phyloP scores from a whole-genome alignment of 495 filamentous ascomycete genomes.

The Penicillium cataractarum region DNA sequence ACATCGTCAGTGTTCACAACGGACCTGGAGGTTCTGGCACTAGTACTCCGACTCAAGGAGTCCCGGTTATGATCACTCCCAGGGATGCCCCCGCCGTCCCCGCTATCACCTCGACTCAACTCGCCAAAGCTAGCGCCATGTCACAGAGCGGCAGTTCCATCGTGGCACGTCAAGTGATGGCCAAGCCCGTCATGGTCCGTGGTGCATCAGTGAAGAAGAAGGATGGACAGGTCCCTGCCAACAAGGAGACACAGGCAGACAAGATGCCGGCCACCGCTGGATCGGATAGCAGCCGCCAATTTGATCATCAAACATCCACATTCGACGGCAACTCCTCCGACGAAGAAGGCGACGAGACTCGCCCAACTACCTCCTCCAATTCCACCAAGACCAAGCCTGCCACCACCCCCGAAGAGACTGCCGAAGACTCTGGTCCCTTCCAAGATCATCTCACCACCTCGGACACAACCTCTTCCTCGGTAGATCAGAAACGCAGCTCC shows the following conservation, averaged over 20 bases:
- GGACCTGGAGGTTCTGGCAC: conserved; percentile 35
- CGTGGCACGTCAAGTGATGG: conserved; percentile 46
- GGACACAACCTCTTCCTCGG: conserved; percentile 22
- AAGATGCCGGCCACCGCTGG: conserved; percentile 18
- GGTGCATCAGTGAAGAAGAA: conserved; percentile 41
- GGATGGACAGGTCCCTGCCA: conserved; percentile 7
- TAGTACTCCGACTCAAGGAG: conserved; percentile 15
- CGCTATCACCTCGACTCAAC: conserved; percentile 53
- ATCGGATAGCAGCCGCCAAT: conserved; percentile 23
- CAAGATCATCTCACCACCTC: conserved; percentile 49
- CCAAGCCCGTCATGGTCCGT: conserved; percentile 52
- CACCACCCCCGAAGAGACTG: conserved; percentile 23
- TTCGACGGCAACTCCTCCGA: conserved; percentile 47
- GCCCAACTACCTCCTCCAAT: conserved; percentile 23
- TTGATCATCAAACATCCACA: conserved; percentile 33
- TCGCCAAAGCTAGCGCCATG: conserved; percentile 46
- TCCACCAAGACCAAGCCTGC: conserved; percentile 19
- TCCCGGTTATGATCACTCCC: conserved; percentile 36
- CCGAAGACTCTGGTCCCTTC: conserved; percentile 59
- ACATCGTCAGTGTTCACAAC: conserved; percentile 82
- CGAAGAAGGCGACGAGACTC: conserved; percentile 34
- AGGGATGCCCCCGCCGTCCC: conserved; percentile 55
- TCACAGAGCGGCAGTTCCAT: conserved; percentile 43
- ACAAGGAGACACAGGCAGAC: neutral
- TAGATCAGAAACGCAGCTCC: conserved; percentile 27